phyloP scores from a whole-genome alignment of 805 yeast genomes.

The Candida quercuum region DNA sequence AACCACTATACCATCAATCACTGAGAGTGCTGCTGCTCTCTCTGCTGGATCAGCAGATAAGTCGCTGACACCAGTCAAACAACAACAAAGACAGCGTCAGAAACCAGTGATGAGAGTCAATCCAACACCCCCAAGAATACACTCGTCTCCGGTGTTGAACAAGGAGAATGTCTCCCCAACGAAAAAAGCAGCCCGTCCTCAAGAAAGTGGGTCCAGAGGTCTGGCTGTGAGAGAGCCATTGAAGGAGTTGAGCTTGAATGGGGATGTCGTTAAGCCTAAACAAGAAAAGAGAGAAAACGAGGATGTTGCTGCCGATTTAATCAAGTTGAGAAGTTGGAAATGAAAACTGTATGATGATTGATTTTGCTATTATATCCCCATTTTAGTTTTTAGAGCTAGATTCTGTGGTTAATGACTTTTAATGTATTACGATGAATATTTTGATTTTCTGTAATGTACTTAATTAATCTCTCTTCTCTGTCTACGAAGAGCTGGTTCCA shows the following conservation, averaged over 20 bases:
- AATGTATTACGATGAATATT: too few species aligned
- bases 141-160: not conserved
- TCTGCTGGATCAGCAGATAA: conserved; percentile 10
- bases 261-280: conserved; percentile 5
- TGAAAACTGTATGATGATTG: not conserved
- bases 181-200: not conserved
- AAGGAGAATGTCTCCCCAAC: conserved; percentile 9
- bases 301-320: conserved; percentile 11
- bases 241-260: conserved; percentile 8
- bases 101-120: conserved; percentile 17
- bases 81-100: conserved; percentile 11
- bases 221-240: conserved; percentile 10
- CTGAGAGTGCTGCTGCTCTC: too few species aligned
- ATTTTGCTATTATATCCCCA: too few species aligned
- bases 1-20: conserved; percentile 3
- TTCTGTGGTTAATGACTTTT: too few species aligned
- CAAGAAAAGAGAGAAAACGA: conserved; percentile 7
- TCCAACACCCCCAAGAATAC: conserved; percentile 13
- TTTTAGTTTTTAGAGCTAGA: too few species aligned
- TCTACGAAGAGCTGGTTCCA: too few species aligned
- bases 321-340: conserved; percentile 11
- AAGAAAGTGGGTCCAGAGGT: conserved; percentile 2
- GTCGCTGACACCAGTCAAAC: conserved; percentile 1
- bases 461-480: too few species aligned
- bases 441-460: too few species aligned